Base-by-base conservation (phyloP, 768 basidiomycete species). In the Calocera cornea region DNA sequence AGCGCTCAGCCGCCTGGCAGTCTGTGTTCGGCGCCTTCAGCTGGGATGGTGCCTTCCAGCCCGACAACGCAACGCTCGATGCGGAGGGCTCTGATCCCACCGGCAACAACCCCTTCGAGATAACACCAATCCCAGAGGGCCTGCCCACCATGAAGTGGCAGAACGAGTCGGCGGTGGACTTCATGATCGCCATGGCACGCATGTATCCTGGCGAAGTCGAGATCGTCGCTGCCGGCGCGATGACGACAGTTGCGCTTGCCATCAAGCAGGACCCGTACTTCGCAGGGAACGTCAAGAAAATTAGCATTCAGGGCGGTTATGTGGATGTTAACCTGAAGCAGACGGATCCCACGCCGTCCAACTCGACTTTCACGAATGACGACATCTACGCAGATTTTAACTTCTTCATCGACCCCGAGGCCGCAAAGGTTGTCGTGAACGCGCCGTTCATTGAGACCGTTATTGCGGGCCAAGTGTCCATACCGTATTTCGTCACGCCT, bases 221-320 rank as follows among this genome's bases (percentile, higher is more conserved):
- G 54, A 60, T 60, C 27, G 24, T 60, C 54, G 54, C 54, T 31
- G 54, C 54, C 7, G 54, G 54, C 19, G 54, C 54, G 54, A 60
- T 60, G 54, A 60, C 54, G 16, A 60, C 54, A 5, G 54, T 60
- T 33, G 54, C 54, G 11, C 54, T 60, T 11, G 54, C 54, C 31
- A 31, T 60, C 54, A 60, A 60, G 54, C 54, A 60, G 54, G 54
- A 60, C 19, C 54, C 54, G 27, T 60, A 60, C 54, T 60, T 60
- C 31, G 54, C 54, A 5, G 24, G 16, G 5, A 60, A 60, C 31
- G 31, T 60, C 24, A 60, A 60, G 54, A 60, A 33, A 27, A 60
- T 60, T 19, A 60, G 54, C 54, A 60, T 60, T 31, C 54, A 60
- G 22, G 54, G 54, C 54, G 54, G 54, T 5, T 60, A 60, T 27